phyloP scores from a whole-genome alignment of 73 alveolate species.

The Paramecium bursaria region DNA sequence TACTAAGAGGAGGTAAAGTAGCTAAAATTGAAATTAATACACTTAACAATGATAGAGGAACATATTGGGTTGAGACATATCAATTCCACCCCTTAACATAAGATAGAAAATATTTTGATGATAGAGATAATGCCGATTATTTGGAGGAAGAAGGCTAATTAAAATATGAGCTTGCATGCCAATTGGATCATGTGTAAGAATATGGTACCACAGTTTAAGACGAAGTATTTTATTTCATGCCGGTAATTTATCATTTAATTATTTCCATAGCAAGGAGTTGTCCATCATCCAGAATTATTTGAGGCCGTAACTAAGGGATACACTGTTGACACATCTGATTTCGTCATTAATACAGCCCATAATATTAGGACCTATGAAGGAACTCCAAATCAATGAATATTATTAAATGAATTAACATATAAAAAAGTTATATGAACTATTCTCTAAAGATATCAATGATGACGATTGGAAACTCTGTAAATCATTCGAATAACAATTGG shows the following conservation, averaged over 20 bases:
- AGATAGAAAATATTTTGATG: slow-evolving; percentile 79
- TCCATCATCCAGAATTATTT: slow-evolving; percentile 90
- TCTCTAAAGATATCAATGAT: no score
- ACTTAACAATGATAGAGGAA: slow-evolving; percentile 81
- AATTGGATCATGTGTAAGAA: slow-evolving; percentile 86
- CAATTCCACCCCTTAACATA: slow-evolving; percentile 84
- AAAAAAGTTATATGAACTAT: no score
- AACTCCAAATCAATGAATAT: slow-evolving; percentile 78
- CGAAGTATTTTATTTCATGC: slow-evolving; percentile 86
- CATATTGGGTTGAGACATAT: slow-evolving; percentile 87
- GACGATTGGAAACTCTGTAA: no score
- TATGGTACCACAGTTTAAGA: slow-evolving; percentile 86
- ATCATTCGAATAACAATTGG: no score
- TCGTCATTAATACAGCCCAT: slow-evolving; percentile 87
- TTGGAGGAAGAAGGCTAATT: slow-evolving; percentile 82
- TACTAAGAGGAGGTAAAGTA: slow-evolving; percentile 91
- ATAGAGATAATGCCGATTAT: slow-evolving; percentile 78
- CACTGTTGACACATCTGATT: slow-evolving; percentile 90
- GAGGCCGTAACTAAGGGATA: slow-evolving; percentile 88
- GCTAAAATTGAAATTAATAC: slow-evolving; percentile 78
- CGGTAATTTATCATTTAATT: slow-evolving; percentile 10
- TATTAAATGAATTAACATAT: background rate
- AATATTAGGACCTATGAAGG: slow-evolving; percentile 89
- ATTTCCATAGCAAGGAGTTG: slow-evolving; percentile 81
- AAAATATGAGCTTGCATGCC: slow-evolving; percentile 85